Evolutionary conservation across 2,329 filamentous ascomycete genomes (phyloP).

Genomic region (Colletotrichum nymphaeae): DNA sequence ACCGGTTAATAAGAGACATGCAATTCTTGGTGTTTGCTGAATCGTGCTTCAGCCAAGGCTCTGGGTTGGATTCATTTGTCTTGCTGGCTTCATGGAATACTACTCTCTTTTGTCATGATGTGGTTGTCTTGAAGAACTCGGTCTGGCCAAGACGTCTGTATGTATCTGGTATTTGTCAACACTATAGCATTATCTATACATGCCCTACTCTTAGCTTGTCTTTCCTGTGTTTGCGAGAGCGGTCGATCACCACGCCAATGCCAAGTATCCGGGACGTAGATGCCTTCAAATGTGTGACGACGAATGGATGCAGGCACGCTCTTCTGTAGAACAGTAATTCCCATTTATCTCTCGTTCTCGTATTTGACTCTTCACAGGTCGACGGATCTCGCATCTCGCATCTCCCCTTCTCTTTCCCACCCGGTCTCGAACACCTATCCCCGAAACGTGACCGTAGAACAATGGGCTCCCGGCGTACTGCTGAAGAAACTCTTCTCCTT

Average conservation of each 20-base stretch:
- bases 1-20: no score
- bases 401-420: neutral
- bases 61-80: neutral
- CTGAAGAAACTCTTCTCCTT: neutral
- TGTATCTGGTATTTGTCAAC: neutral
- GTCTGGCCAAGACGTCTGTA: neutral
- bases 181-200: neutral
- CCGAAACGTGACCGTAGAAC: neutral
- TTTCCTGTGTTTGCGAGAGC: neutral
- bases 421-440: neutral
- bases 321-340: no score
- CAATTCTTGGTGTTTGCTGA: neutral
- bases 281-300: no score
- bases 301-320: no score
- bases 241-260: neutral
- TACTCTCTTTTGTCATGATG: neutral
- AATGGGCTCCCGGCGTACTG: no score
- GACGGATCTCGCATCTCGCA: neutral
- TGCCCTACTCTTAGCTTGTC: neutral
- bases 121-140: neutral
- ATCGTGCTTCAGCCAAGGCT: neutral
- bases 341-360: neutral
- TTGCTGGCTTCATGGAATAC: no score
- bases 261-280: no score
- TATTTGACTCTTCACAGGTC: neutral